phyloP scores from a whole-genome alignment of 345 rosid species.

The Trapa bicornis region DNA sequence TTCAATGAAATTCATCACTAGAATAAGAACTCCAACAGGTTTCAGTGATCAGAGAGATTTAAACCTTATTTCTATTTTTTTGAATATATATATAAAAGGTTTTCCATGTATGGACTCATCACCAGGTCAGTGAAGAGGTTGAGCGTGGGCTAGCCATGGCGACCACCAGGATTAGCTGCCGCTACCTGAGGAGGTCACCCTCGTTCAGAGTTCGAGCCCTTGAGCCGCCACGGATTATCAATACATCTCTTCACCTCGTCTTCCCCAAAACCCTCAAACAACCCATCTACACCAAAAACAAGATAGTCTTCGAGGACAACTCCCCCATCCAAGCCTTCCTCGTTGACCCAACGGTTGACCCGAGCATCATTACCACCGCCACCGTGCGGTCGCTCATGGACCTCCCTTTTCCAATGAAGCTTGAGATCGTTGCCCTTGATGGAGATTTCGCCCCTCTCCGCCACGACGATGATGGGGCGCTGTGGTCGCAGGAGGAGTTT shows the following conservation, averaged over 20 bases:
- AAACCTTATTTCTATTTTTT: too few species aligned
- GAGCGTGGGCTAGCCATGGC: conserved; percentile 25
- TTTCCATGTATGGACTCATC: background rate
- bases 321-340: conserved; percentile 43
- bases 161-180: conserved; percentile 7
- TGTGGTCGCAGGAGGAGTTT: conserved; percentile 58
- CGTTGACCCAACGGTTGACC: conserved; percentile 16
- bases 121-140: conserved; percentile 69
- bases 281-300: conserved; percentile 57
- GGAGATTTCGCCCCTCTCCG: conserved; percentile 53
- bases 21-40: too few species aligned
- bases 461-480: conserved; percentile 4
- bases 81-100: background rate
- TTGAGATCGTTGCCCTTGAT: conserved; percentile 63
- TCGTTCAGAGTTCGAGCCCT: conserved; percentile 34
- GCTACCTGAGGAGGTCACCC: conserved; percentile 28
- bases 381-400: background rate
- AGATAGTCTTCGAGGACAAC: conserved; percentile 31
- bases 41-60: too few species aligned
- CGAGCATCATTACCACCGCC: background rate
- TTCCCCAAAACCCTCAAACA: conserved; percentile 21
- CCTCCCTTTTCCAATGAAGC: conserved; percentile 40
- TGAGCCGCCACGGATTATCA: conserved; percentile 18
- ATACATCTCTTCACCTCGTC: conserved; percentile 16
- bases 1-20: background rate